A percentile compares a stretch with the other conserved stretches of the same genome.
phyloP scores from a whole-genome alignment of 441 rosid species.

The Syzygium syzygioides region DNA sequence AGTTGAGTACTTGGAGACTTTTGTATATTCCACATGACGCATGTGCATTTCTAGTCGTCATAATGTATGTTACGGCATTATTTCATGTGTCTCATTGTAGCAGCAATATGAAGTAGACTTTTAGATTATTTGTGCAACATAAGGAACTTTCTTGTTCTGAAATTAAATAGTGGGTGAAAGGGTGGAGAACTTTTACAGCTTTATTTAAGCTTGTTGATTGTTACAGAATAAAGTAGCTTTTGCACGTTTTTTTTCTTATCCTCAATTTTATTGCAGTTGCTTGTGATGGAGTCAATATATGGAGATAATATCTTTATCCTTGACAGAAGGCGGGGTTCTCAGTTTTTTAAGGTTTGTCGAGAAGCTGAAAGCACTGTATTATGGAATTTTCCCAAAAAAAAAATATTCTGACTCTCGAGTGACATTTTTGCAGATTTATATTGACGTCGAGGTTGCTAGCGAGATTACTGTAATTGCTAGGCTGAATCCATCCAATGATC shows the following conservation, averaged over 20 bases:
- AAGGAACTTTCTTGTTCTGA: neutral
- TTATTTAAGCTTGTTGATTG: neutral
- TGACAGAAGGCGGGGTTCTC: constrained; percentile 43
- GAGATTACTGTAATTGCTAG: constrained; percentile 43
- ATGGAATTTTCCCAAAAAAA: neutral
- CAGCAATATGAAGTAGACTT: neutral
- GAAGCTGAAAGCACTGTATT: neutral
- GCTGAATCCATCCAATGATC: constrained; percentile 34
- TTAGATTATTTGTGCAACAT: neutral
- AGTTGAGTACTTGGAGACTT: neutral
- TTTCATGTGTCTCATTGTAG: neutral
- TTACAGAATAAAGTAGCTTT: neutral
- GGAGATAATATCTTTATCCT: constrained; percentile 59
- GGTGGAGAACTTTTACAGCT: neutral
- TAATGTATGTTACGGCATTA: neutral
- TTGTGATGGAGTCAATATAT: constrained; percentile 71
- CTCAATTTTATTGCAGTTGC: constrained; percentile 42
- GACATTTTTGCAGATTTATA: constrained; percentile 48
- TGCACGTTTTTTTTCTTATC: constrained; percentile 3
- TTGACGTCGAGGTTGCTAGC: constrained; percentile 37
- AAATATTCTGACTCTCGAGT: neutral
- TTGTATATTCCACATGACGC: neutral
- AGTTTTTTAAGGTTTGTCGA: constrained; percentile 51
- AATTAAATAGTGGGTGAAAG: neutral
- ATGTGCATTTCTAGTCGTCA: neutral